Base-by-base conservation (phyloP, 2,329 filamentous ascomycete genomes). In the Pseudocercospora cruenta region DNA sequence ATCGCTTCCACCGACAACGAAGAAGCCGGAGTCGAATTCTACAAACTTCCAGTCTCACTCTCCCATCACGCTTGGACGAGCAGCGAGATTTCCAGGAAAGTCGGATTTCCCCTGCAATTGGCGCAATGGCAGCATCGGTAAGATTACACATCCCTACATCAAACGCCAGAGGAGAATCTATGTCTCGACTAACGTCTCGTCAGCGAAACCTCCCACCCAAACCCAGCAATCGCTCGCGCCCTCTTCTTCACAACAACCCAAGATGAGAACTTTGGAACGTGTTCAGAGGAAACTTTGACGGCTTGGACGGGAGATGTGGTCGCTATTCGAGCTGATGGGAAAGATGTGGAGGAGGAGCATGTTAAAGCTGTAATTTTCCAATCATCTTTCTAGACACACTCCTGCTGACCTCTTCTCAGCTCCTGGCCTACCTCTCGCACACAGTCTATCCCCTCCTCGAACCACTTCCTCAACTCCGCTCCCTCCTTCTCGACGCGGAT, bases 81-180 rank as follows among this genome's bases (percentile, higher is more conserved):
- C 2, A 58, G 55, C 31, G 8, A 21, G 9, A 19, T 58, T 19
- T 43, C 55, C 3, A 43, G 16, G 31, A 43, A 19, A 43, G 31
- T 31, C 21, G 26, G 55, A 2, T 58, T 58, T 22, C n/a, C 55
- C 3, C 9, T 58, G 2, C 55, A 58, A 31, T 26, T 58, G 55
- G 19, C 55, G 55, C 31, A 58, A 10, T 58, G 55, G 55, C 28
- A 58, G 55, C 28, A 58, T 39, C 39, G 39, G 39, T 43, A 16
- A 8, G n/a, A n/a, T n/a, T n/a, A n/a, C n/a, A n/a, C n/a, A n/a
- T n/a, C n/a, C n/a, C n/a, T n/a, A n/a, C n/a, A n/a, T n/a, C n/a
- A n/a, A n/a, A n/a, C n/a, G n/a, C n/a, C n/a, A n/a, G n/a, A n/a
- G n/a, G n/a, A n/a, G n/a, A n/a, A n/a, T n/a, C n/a, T n/a, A n/a